Base-by-base conservation (phyloP, 2,329 filamentous ascomycete species). In the Drechslerella coelobrocha region DNA sequence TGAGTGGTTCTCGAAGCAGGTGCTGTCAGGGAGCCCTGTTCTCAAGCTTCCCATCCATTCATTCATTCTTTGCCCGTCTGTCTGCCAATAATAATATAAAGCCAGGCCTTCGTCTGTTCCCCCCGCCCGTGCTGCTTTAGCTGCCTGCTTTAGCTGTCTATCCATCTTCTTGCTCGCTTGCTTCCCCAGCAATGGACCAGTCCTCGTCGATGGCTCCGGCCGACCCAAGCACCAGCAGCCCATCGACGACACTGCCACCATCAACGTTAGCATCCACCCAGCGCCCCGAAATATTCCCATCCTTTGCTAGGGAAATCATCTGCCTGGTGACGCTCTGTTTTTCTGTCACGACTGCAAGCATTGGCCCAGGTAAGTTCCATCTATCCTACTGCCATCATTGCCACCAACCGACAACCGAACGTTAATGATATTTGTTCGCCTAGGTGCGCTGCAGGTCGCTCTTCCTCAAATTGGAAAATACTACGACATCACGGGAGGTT, bases 261-360 rank as follows among this genome's bases (percentile, higher is more conserved):
- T 5, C 24, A 9, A 23, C 27, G 29, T 12, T 69, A 56, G 43
- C 57, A 14, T 7, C 24, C 5, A 54, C 39, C 12, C 57, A 62
- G 48, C 65, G 65, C 26, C 65, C 65, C 52, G 65, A 69, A 27
- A 57, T 69, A 19, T 69, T 69, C 23, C 52, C 57, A 12, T 69
- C 65, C 6, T 57, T 53, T 4, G 47, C 65, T 17, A 52, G 65
- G 26, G 65, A 69, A 31, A n/a, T 62, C 6, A 54, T 69, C 29
- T 69, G 65, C 17, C 37, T 69, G 7, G 5, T 62, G 34, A 69
- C 57, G 6, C 50, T 69, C 34, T 69, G 65, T 24, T 62, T 57
- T 8, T 61, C 65, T 2, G 65, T 69, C 2, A 52, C 65, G 1
- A 69, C 65, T 2, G 52, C 65, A 6, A 55, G 48, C 51, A 57